Conservation (phyloP, 1,284 basidiomycete species). For the Sporisorium iseilematis-ciliati region DNA sequence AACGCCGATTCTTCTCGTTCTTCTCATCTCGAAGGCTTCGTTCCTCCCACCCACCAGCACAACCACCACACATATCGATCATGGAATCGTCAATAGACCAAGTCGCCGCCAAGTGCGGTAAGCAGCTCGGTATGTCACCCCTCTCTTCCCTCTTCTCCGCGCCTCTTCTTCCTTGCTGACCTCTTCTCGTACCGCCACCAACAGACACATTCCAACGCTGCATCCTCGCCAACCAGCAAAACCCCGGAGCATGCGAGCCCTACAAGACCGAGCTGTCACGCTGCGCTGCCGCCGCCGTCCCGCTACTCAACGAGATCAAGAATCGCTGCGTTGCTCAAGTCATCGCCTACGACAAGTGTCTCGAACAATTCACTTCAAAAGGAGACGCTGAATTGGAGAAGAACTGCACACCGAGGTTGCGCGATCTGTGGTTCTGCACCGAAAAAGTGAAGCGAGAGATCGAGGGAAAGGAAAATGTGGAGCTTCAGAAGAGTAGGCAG, state of each 20-base stretch:
- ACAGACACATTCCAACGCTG: slow-evolving; percentile 63
- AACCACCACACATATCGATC: background rate
- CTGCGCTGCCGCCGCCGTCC: slow-evolving; percentile 63
- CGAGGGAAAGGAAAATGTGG: slow-evolving; percentile 23
- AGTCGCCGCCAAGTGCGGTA: slow-evolving; percentile 55
- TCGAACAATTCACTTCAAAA: slow-evolving; percentile 40
- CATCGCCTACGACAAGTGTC: slow-evolving; percentile 62
- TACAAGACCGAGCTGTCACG: slow-evolving; percentile 55
- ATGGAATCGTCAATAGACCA: slow-evolving; percentile 59
- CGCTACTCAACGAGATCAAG: slow-evolving; percentile 62
- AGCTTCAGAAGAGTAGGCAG: slow-evolving; percentile 21
- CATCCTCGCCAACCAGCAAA: slow-evolving; percentile 59
- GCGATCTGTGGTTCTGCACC: slow-evolving; percentile 62
- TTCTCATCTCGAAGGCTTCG: background rate
- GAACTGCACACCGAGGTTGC: slow-evolving; percentile 58
- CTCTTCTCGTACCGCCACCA: background rate
- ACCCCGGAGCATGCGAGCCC: slow-evolving; percentile 49
- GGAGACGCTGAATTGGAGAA: slow-evolving; percentile 57
- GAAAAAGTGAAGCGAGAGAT: slow-evolving; percentile 60
- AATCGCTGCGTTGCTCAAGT: slow-evolving; percentile 56
- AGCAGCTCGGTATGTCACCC: slow-evolving; percentile 46
- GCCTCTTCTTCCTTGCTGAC: background rate
- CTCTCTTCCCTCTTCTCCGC: background rate
- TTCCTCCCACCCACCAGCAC: slow-evolving; percentile 9
- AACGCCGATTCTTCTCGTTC: slow-evolving; percentile 8